phyloP scores from a whole-genome alignment of 176 grass and related monocot species.

The Stipa capillata region DNA sequence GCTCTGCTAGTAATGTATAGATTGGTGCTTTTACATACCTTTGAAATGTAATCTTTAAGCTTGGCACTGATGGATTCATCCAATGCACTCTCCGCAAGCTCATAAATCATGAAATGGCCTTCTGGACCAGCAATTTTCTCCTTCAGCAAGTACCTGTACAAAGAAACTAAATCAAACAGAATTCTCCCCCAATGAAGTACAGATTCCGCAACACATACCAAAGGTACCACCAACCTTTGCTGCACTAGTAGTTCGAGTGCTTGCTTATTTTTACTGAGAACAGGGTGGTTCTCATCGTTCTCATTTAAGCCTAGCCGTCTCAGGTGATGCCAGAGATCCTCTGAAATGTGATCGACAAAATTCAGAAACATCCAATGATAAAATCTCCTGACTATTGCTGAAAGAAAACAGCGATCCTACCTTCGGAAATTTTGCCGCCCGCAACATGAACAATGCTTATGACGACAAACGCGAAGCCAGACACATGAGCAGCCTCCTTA shows the following conservation, averaged over 20 bases:
- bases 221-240: constrained; percentile 51
- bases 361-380: neutral
- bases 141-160: constrained; percentile 71
- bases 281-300: constrained; percentile 42
- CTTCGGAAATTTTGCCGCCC: constrained; percentile 67
- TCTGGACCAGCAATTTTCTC: constrained; percentile 81
- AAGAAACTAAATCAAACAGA: constrained; percentile 13
- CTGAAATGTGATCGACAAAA: constrained; percentile 20
- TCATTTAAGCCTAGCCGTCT: constrained; percentile 63
- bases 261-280: constrained; percentile 75
- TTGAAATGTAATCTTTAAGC: constrained; percentile 64
- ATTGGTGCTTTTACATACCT: constrained; percentile 32
- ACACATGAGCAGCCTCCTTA: constrained; percentile 48
- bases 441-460: constrained; percentile 61
- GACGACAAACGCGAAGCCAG: constrained; percentile 68
- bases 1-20: neutral
- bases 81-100: constrained; percentile 86
- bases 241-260: constrained; percentile 70
- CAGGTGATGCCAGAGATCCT: constrained; percentile 87
- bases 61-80: constrained; percentile 55
- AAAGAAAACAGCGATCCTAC: constrained; percentile 13
- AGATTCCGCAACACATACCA: neutral
- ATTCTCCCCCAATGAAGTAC: neutral
- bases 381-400: neutral
- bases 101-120: constrained; percentile 67